Evolutionary conservation across 306 rosid species (phyloP), one percentile per base, ranked within the genome.

Genomic region (Acacia melanoxylon): DNA sequence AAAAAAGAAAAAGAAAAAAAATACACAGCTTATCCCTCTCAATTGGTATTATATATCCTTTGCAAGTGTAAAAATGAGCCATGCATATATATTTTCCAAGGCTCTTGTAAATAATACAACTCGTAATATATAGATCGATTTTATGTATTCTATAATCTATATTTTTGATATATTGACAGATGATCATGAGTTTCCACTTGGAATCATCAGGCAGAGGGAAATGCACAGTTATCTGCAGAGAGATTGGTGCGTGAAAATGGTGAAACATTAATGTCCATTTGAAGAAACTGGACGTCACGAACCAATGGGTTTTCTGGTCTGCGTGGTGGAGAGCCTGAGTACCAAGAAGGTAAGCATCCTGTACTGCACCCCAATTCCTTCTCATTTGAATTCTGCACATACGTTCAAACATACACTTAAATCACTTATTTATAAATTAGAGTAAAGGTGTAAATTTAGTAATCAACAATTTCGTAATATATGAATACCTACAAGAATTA

Each of bases 231-330:
- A 79, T 90, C 85, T 2, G 89, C 86, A 2, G 90, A 87, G 72
- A 88, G 81, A 71, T 89, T 89, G 51, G 91, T 72, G 74, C 85
- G 75, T 61, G 93, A 69, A 56, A 88, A 85, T 74, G 95, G 89
- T 20, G 94, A 78, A 75, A 81, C 76, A 88, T 17, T 51, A 4
- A 86, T 87, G 54, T 94, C 91, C 87, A 90, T 80, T 68, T 91
- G 97, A 84, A 90, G 76, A 79, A 94, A 94, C 15, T 89, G 86
- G 61, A 92, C 91, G 52, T 94, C 91, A 24, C 92, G 93, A 75
- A 94, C 86, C 82, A 92, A 45, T 1, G 97, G 98, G 8, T 94
- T 92, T 74, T 84, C 90, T 62, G 97, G 86, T 86, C 98, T 87
- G 0, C 91, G 81, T 0, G 98, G 98, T 0, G 98, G 98, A 31